phyloP scores from a whole-genome alignment of 2,329 filamentous ascomycete species.

The Polychaeton citri region DNA sequence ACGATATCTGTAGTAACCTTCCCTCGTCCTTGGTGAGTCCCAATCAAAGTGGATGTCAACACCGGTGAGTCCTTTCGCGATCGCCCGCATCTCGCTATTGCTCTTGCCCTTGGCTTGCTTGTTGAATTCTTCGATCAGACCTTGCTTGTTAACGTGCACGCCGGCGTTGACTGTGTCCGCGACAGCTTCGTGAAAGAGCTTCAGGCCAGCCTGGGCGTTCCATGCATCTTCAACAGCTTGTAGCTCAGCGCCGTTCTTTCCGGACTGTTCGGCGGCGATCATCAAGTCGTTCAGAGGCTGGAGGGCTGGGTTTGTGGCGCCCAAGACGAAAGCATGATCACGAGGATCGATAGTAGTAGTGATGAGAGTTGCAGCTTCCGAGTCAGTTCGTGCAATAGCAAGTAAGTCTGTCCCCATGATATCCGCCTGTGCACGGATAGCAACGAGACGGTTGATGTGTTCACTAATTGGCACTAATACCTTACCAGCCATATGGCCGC shows the following conservation, averaged over 20 bases:
- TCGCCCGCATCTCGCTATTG: constrained; percentile 65
- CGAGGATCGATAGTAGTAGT: constrained; percentile 91
- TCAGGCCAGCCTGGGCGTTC: constrained; percentile 64
- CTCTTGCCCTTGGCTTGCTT: constrained; percentile 64
- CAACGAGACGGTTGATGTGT: constrained; percentile 94
- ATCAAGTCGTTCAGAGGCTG: constrained; percentile 84
- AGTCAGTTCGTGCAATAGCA: constrained; percentile 87
- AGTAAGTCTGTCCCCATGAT: constrained; percentile 94
- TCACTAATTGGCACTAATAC: constrained; percentile 93
- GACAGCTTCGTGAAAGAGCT: constrained; percentile 85
- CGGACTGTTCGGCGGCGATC: constrained; percentile 66
- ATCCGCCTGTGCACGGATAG: constrained; percentile 92
- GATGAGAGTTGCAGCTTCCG: constrained; percentile 93
- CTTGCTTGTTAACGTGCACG: constrained; percentile 54
- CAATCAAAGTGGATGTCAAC: constrained; percentile 84
- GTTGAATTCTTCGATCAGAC: constrained; percentile 53
- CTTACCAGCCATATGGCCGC: constrained; percentile 98
- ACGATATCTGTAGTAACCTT: constrained; percentile 88
- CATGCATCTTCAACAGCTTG: constrained; percentile 89
- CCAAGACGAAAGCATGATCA: constrained; percentile 88
- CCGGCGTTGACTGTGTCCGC: constrained; percentile 63
- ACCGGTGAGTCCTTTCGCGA: constrained; percentile 66
- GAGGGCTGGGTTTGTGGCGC: constrained; percentile 71
- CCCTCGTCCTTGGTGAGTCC: constrained; percentile 82
- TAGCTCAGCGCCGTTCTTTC: constrained; percentile 67